Conservation (phyloP, 2,329 filamentous ascomycete species). For the Didymella glomerata region DNA sequence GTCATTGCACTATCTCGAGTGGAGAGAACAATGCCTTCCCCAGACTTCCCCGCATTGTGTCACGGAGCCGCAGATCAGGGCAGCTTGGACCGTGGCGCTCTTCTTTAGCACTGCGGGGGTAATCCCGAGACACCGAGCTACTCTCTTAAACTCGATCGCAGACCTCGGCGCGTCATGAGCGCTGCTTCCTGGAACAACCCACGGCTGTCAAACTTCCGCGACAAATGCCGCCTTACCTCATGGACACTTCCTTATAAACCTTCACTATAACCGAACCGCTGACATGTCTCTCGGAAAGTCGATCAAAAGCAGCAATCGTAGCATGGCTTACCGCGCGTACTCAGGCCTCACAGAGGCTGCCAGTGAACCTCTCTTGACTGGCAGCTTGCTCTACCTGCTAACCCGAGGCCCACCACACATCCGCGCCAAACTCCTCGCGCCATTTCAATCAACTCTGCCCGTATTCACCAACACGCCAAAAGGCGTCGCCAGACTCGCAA, state of each 20-base stretch:
- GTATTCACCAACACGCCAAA: conserved; percentile 24
- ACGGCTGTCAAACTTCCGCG: neutral
- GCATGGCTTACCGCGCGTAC: conserved; percentile 12
- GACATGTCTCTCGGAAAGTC: conserved; percentile 7
- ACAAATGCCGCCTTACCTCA: neutral
- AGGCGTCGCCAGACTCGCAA: conserved; percentile 32
- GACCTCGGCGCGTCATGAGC: conserved; percentile 8
- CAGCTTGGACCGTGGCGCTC: neutral
- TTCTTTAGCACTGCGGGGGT: conserved; percentile 8
- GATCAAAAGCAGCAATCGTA: conserved; percentile 4
- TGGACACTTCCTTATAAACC: neutral
- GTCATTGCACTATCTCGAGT: neutral
- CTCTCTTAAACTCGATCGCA: conserved; percentile 1
- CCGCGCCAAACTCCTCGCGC: conserved; percentile 33
- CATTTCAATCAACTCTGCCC: conserved; percentile 27
- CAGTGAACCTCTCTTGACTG: conserved; percentile 33
- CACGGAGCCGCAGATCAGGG: neutral
- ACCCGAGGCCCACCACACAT: conserved; percentile 35
- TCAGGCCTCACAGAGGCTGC: conserved; percentile 11
- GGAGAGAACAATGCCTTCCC: neutral
- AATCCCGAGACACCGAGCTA: neutral
- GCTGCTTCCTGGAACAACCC: neutral
- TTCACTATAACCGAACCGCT: neutral
- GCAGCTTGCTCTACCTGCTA: conserved; percentile 34
- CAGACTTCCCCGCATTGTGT: conserved; percentile 7